Percentiles rank a stretch among this genome's conserved stretches.
These are phyloP conservation scores for Aspergillus sp. DNA, from an alignment of 2,329 filamentous ascomycete species.

Conservation along the genomic window DNA sequence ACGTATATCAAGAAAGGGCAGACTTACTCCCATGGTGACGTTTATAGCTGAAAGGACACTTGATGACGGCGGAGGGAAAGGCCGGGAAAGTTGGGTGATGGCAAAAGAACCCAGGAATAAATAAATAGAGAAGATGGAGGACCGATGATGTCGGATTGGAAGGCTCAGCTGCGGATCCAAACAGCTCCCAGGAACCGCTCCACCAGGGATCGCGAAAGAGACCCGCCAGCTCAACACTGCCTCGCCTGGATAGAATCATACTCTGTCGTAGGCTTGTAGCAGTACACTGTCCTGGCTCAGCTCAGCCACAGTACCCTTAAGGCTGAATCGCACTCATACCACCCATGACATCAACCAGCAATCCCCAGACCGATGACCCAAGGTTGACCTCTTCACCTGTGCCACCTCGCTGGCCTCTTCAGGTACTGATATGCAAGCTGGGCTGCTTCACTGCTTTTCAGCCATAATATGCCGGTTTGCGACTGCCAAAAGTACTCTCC, in stretches of 20 bases:
- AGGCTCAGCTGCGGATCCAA: not conserved
- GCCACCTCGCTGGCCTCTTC: not conserved
- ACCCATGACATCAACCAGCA: not conserved
- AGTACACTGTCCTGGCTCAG: not conserved
- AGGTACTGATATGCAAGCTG: not conserved
- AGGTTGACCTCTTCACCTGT: not conserved
- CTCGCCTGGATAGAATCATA: not conserved
- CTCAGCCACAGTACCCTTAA: not conserved
- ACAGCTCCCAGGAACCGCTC: not conserved
- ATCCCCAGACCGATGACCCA: not conserved
- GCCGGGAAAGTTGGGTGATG: not conserved
- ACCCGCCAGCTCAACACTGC: not conserved
- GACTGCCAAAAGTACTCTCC: not conserved
- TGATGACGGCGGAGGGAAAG: not conserved
- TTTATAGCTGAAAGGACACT: not conserved
- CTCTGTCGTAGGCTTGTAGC: no score
- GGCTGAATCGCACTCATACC: no score
- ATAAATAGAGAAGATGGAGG: not conserved
- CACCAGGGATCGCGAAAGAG: not conserved
- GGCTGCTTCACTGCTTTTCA: not conserved
- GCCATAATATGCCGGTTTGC: not conserved
- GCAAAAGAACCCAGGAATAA: not conserved
- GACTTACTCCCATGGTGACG: slow-evolving; percentile 7
- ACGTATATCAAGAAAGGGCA: not conserved
- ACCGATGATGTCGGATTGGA: not conserved